Evolutionary conservation across 768 basidiomycete species (phyloP).

Genomic region (Termitomyces heimii): DNA sequence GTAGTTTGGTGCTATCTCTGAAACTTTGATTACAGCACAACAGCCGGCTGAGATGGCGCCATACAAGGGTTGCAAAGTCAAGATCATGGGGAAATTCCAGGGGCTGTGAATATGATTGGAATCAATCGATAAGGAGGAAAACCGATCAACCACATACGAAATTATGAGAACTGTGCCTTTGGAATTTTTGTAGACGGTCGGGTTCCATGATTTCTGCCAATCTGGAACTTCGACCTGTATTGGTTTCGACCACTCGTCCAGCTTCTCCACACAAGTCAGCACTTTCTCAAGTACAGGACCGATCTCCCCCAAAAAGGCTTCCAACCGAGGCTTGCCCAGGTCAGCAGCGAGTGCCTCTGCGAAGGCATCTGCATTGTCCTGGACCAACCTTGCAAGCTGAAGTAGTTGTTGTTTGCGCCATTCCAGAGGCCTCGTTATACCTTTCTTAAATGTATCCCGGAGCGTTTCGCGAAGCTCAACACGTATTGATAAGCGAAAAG

Average conservation of each 20-base stretch:
- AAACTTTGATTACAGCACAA: conserved; percentile 60
- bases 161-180: conserved; percentile 62
- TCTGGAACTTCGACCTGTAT: conserved; percentile 32
- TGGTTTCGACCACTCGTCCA: conserved; percentile 55
- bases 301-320: conserved; percentile 39
- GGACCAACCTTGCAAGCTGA: conserved; percentile 53
- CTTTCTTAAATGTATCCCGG: conserved; percentile 41
- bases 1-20: conserved; percentile 50
- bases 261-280: conserved; percentile 35
- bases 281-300: conserved; percentile 33
- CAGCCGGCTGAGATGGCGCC: conserved; percentile 77
- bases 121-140: conserved; percentile 15
- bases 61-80: conserved; percentile 50
- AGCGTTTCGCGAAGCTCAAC: conserved; percentile 30
- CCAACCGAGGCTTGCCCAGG: conserved; percentile 41
- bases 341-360: conserved; percentile 43
- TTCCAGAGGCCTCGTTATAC: conserved; percentile 41
- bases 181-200: conserved; percentile 47
- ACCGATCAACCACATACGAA: conserved; percentile 34
- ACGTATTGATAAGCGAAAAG: background rate
- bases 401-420: conserved; percentile 64
- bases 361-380: conserved; percentile 55
- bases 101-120: conserved; percentile 26
- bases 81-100: conserved; percentile 62
- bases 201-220: conserved; percentile 45